Evolutionary conservation across 1,284 basidiomycete genomes (phyloP), one percentile per base, ranked within the genome.

Genomic region (Meira miltonrushii): DNA sequence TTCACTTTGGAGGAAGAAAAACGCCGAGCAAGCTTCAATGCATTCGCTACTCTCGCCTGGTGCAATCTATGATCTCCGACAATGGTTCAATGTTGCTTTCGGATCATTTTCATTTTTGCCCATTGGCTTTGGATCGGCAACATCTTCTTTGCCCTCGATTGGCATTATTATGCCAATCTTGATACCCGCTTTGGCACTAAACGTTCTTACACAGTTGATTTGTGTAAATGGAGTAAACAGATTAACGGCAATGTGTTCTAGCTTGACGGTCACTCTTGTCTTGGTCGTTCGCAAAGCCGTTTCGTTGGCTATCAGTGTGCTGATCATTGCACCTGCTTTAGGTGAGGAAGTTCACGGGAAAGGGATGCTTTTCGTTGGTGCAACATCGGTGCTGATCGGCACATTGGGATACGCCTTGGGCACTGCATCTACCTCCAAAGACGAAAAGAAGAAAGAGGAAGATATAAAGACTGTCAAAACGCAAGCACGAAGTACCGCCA

Each of bases 161-260:
- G 69, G 71, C 21, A 6, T 70, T 1, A 72, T 79, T 7, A 71
- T 92, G 15, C 90, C 90, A 0, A 79, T 81, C 15, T 84, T 87
- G 44, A 84, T 87, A 71, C 62, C 87, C 11, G 85, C 87, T 1
- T 83, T 96, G 38, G 11, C 64, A 28, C 66, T 76, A 72, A 95
- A 94, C 79, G 87, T 92, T 2, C 65, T 88, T 39, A 95, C 92
- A 0, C 91, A 94, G 75, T 82, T 92, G 1, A 63, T 94, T 13
- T 96, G 92, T 78, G 87, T 90, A n/a, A 83, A 89, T 1, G 93
- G 92, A 40, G 92, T 95, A 46, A 87, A 96, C 75, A 83, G 89
- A 40, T 82, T 96, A 59, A 92, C 91, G 1, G 66, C 80, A 25
- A 75, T 79, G 47, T 89, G 93, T 2, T 87, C 85, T 48, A 84